Evolutionary conservation across 805 yeast genomes (phyloP).

Genomic region (Maudiozyma pseudohumilis): DNA sequence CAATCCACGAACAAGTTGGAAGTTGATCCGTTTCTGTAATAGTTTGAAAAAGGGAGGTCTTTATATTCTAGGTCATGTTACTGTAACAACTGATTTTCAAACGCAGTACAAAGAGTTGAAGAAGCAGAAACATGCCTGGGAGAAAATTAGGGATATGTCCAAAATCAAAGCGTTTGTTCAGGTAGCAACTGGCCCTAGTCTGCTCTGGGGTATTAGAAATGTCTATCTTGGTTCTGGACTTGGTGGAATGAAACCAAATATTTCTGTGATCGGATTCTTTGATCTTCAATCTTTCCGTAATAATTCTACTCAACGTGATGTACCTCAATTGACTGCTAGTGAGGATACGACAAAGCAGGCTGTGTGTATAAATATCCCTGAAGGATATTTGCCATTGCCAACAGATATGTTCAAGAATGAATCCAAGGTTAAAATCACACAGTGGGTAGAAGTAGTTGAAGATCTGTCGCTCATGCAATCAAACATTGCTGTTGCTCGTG

Average conservation of each 20-base stretch:
- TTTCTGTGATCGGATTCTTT: constrained; percentile 83
- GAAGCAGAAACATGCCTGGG: constrained; percentile 74
- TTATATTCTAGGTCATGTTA: constrained; percentile 85
- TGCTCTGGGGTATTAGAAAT: constrained; percentile 93
- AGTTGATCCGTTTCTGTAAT: constrained; percentile 83
- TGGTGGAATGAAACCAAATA: constrained; percentile 98
- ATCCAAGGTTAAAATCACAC: constrained; percentile 53
- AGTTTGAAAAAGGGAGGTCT: constrained; percentile 92
- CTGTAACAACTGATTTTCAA: constrained; percentile 48
- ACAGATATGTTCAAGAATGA: constrained; percentile 74
- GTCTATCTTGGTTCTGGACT: constrained; percentile 87
- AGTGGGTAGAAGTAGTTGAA: constrained; percentile 90
- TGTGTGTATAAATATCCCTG: constrained; percentile 6
- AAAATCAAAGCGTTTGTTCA: constrained; percentile 90
- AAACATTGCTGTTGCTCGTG: constrained; percentile 89
- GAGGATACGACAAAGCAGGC: constrained; percentile 1
- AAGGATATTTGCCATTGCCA: constrained; percentile 37
- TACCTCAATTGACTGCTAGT: constrained; percentile 1
- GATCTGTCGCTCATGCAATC: constrained; percentile 82
- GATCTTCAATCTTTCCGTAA: constrained; percentile 40
- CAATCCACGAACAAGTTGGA: constrained; percentile 89
- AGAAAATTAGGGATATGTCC: constrained; percentile 64
- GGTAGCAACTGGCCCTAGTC: constrained; percentile 73
- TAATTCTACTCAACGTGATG: not conserved
- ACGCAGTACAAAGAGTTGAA: constrained; percentile 57